Evolutionary conservation across 257 asterid genomes (phyloP).

Genomic region (Solanum phureja): DNA sequence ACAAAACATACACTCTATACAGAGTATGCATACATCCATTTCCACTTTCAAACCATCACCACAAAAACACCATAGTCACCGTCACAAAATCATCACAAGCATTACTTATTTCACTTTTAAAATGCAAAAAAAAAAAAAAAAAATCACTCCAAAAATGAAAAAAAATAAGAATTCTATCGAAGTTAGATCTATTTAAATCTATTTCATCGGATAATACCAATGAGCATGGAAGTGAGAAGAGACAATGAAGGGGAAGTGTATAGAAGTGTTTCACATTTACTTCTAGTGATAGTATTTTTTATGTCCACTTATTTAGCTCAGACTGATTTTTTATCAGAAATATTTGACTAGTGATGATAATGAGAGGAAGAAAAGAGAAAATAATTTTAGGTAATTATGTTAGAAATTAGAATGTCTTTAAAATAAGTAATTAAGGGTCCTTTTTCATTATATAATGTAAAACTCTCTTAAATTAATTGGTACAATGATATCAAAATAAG

Average conservation of each 20-base stretch:
- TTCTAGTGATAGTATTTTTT: not conserved
- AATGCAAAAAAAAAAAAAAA: too few relatives aligned
- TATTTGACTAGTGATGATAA: not conserved
- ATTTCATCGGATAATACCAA: not conserved
- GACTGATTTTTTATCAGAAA: too few relatives aligned
- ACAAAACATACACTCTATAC: not conserved
- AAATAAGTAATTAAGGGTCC: not conserved
- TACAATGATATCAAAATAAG: not conserved
- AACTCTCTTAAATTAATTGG: not conserved
- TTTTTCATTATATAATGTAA: too few relatives aligned
- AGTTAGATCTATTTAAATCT: not conserved
- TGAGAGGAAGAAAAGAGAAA: not conserved
- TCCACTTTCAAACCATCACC: too few relatives aligned
- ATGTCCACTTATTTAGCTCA: not conserved
- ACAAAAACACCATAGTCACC: too few relatives aligned
- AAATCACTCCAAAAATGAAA: too few relatives aligned
- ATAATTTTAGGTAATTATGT: not conserved
- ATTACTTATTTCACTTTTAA: too few relatives aligned
- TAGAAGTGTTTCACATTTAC: not conserved
- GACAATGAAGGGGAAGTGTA: not conserved
- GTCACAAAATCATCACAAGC: too few relatives aligned
- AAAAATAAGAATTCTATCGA: too few relatives aligned
- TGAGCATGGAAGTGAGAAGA: not conserved
- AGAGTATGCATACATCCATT: too few relatives aligned
- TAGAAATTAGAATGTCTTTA: too few relatives aligned